Conservation (phyloP, 805 yeast genomes). For the Ogataea saltuana region DNA sequence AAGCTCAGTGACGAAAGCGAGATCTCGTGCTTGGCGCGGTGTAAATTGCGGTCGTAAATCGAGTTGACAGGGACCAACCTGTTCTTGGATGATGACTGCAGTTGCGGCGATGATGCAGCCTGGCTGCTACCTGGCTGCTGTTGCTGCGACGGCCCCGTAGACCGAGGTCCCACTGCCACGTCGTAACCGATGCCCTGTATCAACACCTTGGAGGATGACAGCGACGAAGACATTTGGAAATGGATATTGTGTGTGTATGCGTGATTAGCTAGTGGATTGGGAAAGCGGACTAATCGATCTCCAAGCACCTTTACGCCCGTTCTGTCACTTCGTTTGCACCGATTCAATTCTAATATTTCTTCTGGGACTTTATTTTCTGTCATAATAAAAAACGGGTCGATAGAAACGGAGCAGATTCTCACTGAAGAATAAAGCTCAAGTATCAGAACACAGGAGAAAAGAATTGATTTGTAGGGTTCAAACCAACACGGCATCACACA, state of each 20-base stretch:
- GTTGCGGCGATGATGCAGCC: conserved; percentile 13
- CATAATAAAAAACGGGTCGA: conserved; percentile 8
- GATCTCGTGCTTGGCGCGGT: conserved; percentile 66
- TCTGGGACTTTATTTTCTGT: neutral
- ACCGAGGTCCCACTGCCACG: conserved; percentile 32
- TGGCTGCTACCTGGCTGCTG: conserved; percentile 3
- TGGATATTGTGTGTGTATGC: neutral
- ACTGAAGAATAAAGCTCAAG: conserved; percentile 2
- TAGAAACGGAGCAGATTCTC: neutral
- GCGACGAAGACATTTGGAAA: conserved; percentile 20
- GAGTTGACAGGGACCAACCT: conserved; percentile 26
- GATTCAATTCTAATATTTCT: neutral
- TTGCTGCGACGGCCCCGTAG: conserved; percentile 28
- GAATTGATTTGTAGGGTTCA: neutral
- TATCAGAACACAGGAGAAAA: neutral
- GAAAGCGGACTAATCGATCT: neutral
- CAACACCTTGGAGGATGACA: conserved; percentile 19
- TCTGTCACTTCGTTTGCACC: no score
- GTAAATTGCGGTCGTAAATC: conserved; percentile 70
- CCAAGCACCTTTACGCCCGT: neutral
- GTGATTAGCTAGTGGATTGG: neutral
- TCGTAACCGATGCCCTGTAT: conserved; percentile 32
- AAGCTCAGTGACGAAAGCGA: conserved; percentile 67
- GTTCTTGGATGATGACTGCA: conserved; percentile 8
- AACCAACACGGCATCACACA: neutral